Conservation (phyloP, 2,329 filamentous ascomycete species). For the Epichloe glyceriae region DNA sequence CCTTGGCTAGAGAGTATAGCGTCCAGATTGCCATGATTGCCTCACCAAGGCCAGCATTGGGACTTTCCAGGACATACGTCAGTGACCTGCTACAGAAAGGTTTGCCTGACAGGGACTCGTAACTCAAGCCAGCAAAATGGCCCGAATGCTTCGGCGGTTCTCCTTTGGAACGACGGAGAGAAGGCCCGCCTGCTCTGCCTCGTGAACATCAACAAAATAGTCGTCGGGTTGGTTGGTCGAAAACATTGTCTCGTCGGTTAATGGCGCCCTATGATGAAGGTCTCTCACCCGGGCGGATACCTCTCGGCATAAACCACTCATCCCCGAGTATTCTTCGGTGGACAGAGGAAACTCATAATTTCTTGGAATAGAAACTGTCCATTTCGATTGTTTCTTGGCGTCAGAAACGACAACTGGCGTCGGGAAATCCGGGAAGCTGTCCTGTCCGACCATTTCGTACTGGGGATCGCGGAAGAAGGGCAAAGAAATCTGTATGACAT, state of each 20-base stretch:
- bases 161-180: conserved; percentile 32
- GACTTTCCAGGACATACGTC: conserved; percentile 63
- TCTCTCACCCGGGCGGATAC: conserved; percentile 46
- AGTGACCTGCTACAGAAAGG: conserved; percentile 56
- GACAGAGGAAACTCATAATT: conserved; percentile 53
- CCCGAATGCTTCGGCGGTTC: conserved; percentile 27
- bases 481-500: conserved; percentile 17
- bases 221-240: conserved; percentile 50
- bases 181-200: conserved; percentile 53
- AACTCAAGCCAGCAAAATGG: conserved; percentile 35
- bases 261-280: conserved; percentile 22
- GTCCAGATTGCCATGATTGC: conserved; percentile 72
- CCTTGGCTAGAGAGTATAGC: conserved; percentile 65
- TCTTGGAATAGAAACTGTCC: conserved; percentile 71
- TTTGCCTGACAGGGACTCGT: conserved; percentile 29
- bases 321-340: conserved; percentile 52
- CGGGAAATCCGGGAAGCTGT: conserved; percentile 55
- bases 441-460: conserved; percentile 55
- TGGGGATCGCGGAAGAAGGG: conserved; percentile 35
- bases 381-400: conserved; percentile 49
- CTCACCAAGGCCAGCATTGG: conserved; percentile 64
- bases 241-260: conserved; percentile 31
- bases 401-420: conserved; percentile 61
- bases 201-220: conserved; percentile 61
- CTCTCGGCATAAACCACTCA: conserved; percentile 55